Evolutionary conservation across 163 green algal species (phyloP).

Genomic region (Smithsoniella earleae): DNA sequence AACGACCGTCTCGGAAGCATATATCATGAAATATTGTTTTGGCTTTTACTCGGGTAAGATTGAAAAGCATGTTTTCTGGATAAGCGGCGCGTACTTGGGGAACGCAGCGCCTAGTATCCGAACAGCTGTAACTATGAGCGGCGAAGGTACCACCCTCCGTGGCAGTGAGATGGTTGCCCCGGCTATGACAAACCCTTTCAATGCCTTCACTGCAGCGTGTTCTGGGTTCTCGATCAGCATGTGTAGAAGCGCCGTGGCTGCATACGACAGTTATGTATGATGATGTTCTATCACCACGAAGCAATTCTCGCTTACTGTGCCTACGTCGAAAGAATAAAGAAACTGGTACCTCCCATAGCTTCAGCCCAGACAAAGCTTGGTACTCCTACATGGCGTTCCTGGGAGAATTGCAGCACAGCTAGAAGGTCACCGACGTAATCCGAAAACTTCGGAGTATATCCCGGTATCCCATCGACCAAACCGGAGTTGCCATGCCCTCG

Average conservation of each 20-base stretch:
- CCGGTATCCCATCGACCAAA: neutral
- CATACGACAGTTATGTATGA: too few species aligned
- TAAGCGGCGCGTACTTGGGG: slow-evolving; percentile 14
- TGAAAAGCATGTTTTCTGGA: too few species aligned
- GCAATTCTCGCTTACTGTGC: too few species aligned
- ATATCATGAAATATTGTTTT: too few species aligned
- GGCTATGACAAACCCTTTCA: neutral
- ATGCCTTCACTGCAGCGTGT: neutral
- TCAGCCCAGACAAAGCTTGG: slow-evolving; percentile 8
- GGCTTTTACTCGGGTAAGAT: too few species aligned
- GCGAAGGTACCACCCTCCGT: neutral
- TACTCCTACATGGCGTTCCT: slow-evolving; percentile 13
- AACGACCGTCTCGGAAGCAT: too few species aligned
- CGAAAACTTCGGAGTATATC: neutral
- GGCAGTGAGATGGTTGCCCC: neutral
- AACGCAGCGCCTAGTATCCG: neutral
- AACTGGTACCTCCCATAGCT: slow-evolving; percentile 1
- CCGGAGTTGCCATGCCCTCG: slow-evolving; percentile 10
- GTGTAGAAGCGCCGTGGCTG: neutral
- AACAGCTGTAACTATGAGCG: neutral
- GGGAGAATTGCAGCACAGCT: neutral
- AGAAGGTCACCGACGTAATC: neutral
- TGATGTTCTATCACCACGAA: too few species aligned
- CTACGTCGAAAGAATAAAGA: neutral
- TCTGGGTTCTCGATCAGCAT: neutral